phyloP scores from a whole-genome alignment of 1,139 yeast genomes.

The Waltiozyma sp. region DNA sequence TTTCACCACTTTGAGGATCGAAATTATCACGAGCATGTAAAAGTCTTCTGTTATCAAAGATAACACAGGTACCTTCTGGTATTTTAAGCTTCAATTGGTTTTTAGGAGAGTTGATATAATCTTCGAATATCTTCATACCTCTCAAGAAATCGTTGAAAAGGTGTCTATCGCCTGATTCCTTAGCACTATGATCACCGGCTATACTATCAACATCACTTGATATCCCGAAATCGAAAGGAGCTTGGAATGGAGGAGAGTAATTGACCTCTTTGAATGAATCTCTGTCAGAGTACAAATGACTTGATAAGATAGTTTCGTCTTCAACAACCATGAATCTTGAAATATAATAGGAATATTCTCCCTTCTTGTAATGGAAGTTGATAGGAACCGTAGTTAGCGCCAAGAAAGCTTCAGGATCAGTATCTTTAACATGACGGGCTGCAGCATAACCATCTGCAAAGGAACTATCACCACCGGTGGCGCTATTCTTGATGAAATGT shows the following conservation, averaged over 20 bases:
- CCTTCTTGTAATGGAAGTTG: constrained; percentile 60
- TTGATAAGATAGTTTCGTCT: constrained; percentile 20
- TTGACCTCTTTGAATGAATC: constrained; percentile 47
- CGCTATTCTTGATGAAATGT: constrained; percentile 54
- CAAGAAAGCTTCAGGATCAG: constrained; percentile 52
- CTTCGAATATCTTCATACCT: constrained; percentile 53
- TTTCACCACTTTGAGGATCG: constrained; percentile 37
- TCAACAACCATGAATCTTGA: constrained; percentile 59
- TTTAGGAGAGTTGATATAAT: constrained; percentile 39
- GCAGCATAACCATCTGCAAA: constrained; percentile 73
- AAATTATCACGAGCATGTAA: constrained; percentile 62
- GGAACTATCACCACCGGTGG: constrained; percentile 59
- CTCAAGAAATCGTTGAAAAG: constrained; percentile 43
- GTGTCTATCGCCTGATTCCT: constrained; percentile 25
- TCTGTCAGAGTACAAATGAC: constrained; percentile 19
- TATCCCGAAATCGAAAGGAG: constrained; percentile 55
- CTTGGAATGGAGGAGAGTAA: constrained; percentile 82
- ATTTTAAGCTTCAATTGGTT: constrained; percentile 49
- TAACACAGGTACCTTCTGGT: constrained; percentile 53
- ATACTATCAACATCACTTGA: constrained; percentile 12
- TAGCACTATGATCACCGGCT: constrained; percentile 19
- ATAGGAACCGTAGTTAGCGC: constrained; percentile 58
- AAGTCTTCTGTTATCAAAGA: constrained; percentile 65
- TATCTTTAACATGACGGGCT: constrained; percentile 39
- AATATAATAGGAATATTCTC: constrained; percentile 52